Conservation (phyloP, 257 asterid species). For the Fraxinus quadrangulata region DNA sequence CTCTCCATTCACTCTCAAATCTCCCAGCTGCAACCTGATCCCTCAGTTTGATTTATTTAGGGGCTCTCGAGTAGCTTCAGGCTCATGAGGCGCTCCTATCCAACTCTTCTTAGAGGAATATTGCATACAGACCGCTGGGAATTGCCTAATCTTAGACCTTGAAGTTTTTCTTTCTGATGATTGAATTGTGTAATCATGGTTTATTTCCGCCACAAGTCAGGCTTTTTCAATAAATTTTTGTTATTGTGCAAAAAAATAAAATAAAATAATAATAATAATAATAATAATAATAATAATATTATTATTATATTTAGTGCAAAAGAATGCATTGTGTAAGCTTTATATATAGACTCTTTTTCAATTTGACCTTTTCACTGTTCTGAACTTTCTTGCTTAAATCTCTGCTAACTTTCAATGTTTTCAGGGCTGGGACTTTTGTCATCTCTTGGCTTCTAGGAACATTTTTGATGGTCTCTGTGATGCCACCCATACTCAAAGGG, state of each 20-base stretch:
- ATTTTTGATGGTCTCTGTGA: conserved; percentile 89
- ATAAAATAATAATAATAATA: too few relatives aligned
- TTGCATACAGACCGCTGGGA: too few relatives aligned
- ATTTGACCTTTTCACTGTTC: not conserved
- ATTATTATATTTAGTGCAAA: not conserved
- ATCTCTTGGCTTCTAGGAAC: conserved; percentile 96
- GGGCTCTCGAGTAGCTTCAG: not conserved
- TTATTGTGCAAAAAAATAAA: too few relatives aligned
- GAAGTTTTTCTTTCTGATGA: too few relatives aligned
- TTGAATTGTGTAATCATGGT: too few relatives aligned
- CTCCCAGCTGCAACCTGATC: not conserved
- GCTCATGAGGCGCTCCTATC: not conserved
- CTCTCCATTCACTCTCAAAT: not conserved
- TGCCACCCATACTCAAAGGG: conserved; percentile 89
- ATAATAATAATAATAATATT: too few relatives aligned
- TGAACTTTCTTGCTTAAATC: conserved; percentile 16
- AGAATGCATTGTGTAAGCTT: not conserved
- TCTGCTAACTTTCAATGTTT: conserved; percentile 6
- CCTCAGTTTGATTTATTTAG: not conserved
- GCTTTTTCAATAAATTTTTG: too few relatives aligned
- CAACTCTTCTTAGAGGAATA: too few relatives aligned
- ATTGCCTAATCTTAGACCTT: too few relatives aligned
- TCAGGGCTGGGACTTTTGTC: conserved; percentile 83
- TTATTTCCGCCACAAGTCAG: too few relatives aligned
- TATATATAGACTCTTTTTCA: not conserved